Percentiles rank a stretch among this genome's conserved stretches.
Conservation (phyloP, 495 filamentous ascomycete genomes). For the Xylona heveae region DNA sequence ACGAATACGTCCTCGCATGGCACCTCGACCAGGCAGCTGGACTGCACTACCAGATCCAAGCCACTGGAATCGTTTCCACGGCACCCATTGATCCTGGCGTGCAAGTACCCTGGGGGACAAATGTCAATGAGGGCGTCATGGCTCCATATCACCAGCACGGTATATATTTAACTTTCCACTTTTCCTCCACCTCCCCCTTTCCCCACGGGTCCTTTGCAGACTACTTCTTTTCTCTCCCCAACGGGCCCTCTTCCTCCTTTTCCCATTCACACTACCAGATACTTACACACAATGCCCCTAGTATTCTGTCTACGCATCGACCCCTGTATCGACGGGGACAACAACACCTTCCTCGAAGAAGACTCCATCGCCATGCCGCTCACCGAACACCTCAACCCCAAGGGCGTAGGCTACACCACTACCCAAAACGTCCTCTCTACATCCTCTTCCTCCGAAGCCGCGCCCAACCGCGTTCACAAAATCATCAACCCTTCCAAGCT, state of each 20-base stretch:
- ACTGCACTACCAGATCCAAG: slow-evolving; percentile 24
- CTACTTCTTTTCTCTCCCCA: no score
- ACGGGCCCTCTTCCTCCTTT: no score
- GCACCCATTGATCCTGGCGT: slow-evolving; percentile 24
- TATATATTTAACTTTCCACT: no score
- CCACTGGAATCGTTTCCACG: slow-evolving; percentile 24
- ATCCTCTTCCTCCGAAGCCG: slow-evolving; percentile 8
- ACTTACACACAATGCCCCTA: no score
- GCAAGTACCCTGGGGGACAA: slow-evolving; percentile 24
- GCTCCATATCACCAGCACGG: slow-evolving; percentile 32
- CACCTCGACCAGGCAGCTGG: slow-evolving; percentile 29
- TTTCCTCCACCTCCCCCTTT: no score
- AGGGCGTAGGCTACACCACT: slow-evolving; percentile 10
- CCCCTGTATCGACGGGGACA: slow-evolving; percentile 12
- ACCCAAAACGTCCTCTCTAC: slow-evolving; percentile 3
- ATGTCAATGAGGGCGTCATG: slow-evolving; percentile 21
- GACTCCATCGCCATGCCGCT: slow-evolving; percentile 9
- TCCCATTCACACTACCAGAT: no score
- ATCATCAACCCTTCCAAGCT: neutral
- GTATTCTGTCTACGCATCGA: slow-evolving; percentile 14
- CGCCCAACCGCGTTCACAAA: slow-evolving; percentile 1
- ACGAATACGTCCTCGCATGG: slow-evolving; percentile 47
- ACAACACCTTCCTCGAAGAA: slow-evolving; percentile 11
- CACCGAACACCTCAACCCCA: slow-evolving; percentile 8
- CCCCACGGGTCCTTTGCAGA: no score